Base-by-base conservation (phyloP, 306 rosid species). In the Pachyrhizus erosus region DNA sequence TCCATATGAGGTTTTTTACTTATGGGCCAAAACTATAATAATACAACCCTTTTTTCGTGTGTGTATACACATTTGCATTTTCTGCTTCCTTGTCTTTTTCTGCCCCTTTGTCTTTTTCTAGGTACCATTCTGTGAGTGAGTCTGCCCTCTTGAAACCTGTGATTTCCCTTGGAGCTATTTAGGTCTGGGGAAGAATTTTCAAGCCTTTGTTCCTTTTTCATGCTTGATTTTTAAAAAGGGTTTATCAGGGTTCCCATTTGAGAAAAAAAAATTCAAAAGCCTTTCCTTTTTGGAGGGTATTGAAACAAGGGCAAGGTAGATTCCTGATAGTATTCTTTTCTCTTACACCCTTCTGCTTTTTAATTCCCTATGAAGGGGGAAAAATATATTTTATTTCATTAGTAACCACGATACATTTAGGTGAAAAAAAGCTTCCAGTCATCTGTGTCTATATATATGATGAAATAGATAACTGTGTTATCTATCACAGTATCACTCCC, bases 321-420 rank as follows among this genome's bases (percentile, higher is more conserved):
- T 91, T 91, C 94, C 86, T 89, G 83, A 80, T 82, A 78, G 81
- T 87, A 83, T 91, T 89, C 90, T 82, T 86, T 49, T 80, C 90
- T 82, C 87, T 49, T 78, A 83, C 78, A 81, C 81, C 91, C 85
- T 79, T 85, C 85, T 85, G 82, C 74, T 58, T 87, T 89, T 84
- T 88, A 45, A 86, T 89, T 91, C 89, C 90, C 93, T 52, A 86
- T 85, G 79, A 72, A 76, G 27, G 23, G 55, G 20, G 10, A 71
- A 42, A 20, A 37, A 52, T 7, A 23, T 23, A 45, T n/a, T 76
- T 85, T 61, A 61, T 87, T 83, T 73, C 78, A 26, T 70, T 66
- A 57, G 39, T 51, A 17, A 65, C 51, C 42, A 31, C 43, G 70
- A 54, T 37, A 52, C 75, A 21, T 5, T 77, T 57, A 48, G 78